Conservation (phyloP, 768 basidiomycete species). For the Russula compacta region DNA sequence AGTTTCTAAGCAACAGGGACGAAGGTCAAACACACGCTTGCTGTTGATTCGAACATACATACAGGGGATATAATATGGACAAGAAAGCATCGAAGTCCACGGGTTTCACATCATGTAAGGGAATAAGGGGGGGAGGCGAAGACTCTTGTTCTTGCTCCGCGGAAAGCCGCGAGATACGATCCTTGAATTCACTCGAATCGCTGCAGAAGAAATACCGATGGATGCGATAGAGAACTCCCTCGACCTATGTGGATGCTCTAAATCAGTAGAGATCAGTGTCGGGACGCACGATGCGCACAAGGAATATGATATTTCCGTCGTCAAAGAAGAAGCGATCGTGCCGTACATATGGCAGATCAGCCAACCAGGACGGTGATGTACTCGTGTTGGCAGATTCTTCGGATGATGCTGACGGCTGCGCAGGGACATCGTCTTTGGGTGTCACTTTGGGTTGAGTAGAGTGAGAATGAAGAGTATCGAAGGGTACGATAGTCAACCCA, state of each 20-base stretch:
- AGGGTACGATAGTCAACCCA: not conserved
- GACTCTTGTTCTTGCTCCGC: not conserved
- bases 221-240: slow-evolving; percentile 6
- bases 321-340: slow-evolving; percentile 10
- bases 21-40: not conserved
- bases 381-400: not conserved
- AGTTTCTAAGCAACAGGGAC: slow-evolving; percentile 1
- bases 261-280: not conserved
- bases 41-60: not conserved
- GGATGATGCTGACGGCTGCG: not conserved
- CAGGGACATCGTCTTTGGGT: not conserved
- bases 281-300: not conserved
- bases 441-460: not conserved
- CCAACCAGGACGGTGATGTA: not conserved
- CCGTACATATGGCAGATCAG: not conserved
- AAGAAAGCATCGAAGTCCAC: slow-evolving; percentile 13
- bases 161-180: not conserved
- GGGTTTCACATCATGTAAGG: slow-evolving; percentile 2
- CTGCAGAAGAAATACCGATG: slow-evolving; percentile 16
- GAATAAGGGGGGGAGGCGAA: not conserved
- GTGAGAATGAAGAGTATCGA: not conserved
- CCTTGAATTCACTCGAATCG: slow-evolving; percentile 2
- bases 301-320: slow-evolving; percentile 10
- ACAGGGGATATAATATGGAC: slow-evolving; percentile 16
- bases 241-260: not conserved